These are phyloP conservation scores for Coccomyxa sp. DNA, from an alignment of 139 green algal species.

Conservation along the genomic window DNA sequence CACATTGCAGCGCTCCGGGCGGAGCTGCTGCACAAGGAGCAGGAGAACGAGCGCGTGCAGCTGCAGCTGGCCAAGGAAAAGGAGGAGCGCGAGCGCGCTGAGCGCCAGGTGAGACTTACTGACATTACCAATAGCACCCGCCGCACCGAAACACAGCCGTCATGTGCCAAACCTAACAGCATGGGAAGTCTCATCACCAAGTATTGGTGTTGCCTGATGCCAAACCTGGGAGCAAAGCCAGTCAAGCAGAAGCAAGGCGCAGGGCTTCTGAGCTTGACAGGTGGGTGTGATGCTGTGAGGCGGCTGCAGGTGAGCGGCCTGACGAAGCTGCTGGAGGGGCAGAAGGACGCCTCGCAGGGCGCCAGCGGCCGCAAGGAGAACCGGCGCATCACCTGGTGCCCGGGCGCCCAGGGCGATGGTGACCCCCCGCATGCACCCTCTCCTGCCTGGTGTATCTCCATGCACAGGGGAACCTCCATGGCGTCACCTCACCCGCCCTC, in stretches of 20 bases:
- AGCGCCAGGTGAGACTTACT: constrained; percentile 50
- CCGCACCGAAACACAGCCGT: no score
- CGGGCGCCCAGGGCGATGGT: constrained; percentile 16
- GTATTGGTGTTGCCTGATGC: constrained; percentile 36
- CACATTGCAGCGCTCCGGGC: constrained; percentile 59
- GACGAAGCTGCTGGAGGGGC: constrained; percentile 31
- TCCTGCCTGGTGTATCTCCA: no score
- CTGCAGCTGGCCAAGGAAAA: constrained; percentile 68
- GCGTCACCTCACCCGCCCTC: neutral
- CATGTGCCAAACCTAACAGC: no score
- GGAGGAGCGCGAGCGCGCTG: constrained; percentile 67
- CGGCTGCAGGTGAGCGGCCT: constrained; percentile 41
- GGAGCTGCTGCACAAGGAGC: constrained; percentile 74
- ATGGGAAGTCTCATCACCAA: no score
- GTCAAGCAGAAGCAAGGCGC: neutral
- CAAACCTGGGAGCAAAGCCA: neutral
- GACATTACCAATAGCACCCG: no score
- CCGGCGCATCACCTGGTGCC: constrained; percentile 46
- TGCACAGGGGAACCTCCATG: neutral
- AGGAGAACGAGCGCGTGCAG: constrained; percentile 75
- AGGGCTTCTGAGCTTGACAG: no score
- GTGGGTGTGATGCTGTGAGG: no score
- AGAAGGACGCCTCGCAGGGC: constrained; percentile 2
- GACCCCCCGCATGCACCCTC: neutral
- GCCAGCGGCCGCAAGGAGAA: constrained; percentile 25